Evolutionary conservation across 306 rosid genomes (phyloP).

Genomic region (Castanospermum australe): DNA sequence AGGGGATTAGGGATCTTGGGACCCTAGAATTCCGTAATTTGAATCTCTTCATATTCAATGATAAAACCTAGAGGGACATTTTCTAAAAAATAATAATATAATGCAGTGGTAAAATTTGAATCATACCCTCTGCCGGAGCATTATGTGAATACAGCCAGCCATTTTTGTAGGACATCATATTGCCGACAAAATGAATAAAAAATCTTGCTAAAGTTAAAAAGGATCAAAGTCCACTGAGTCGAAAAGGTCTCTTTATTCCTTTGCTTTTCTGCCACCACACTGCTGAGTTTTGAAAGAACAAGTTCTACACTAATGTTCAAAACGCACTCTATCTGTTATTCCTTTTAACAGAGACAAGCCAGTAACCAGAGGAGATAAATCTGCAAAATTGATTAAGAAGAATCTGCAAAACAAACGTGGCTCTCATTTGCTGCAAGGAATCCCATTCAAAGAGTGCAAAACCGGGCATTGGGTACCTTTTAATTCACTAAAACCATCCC

Average conservation of each 20-base stretch:
- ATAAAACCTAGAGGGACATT: no score
- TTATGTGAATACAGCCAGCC: background rate
- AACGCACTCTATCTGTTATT: background rate
- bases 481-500: background rate
- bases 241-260: conserved; percentile 23
- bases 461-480: background rate
- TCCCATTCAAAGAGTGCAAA: conserved; percentile 19
- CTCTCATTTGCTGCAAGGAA: background rate
- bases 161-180: background rate
- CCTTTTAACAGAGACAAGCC: background rate
- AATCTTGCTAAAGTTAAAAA: background rate
- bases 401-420: background rate
- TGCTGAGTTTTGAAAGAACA: background rate
- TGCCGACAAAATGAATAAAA: conserved; percentile 2
- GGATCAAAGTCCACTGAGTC: background rate
- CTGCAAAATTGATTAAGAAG: background rate
- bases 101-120: background rate
- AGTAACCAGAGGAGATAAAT: background rate
- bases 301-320: background rate
- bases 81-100: background rate
- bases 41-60: background rate
- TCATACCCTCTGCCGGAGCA: background rate
- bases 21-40: background rate
- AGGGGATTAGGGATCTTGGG: no score
- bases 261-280: background rate